A percentile compares a stretch with the other conserved stretches of the same genome.
These are phyloP conservation scores for Waltiozyma sp. DNA, from an alignment of 1,139 yeast genomes.

Conservation along the genomic window DNA sequence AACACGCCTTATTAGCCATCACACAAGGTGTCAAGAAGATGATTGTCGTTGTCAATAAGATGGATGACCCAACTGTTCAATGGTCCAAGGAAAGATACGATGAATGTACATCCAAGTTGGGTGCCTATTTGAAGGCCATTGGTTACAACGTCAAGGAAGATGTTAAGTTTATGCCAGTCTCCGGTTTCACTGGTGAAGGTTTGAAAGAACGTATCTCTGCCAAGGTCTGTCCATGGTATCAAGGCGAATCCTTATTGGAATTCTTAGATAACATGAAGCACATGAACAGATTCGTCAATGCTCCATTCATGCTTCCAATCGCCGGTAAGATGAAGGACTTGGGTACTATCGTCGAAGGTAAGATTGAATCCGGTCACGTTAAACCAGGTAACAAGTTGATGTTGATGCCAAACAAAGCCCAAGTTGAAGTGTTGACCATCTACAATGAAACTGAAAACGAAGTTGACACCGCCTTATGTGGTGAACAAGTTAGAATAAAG, in stretches of 20 bases:
- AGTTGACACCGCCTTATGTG: conserved; percentile 82
- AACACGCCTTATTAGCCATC: conserved; percentile 94
- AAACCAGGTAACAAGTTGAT: conserved; percentile 67
- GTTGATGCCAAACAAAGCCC: conserved; percentile 84
- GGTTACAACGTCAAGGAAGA: conserved; percentile 81
- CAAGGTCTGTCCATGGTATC: conserved; percentile 82
- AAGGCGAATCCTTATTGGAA: conserved; percentile 85
- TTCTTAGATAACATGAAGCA: conserved; percentile 76
- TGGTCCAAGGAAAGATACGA: conserved; percentile 97
- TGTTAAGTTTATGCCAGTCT: conserved; percentile 88
- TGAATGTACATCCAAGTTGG: conserved; percentile 83
- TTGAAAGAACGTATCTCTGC: conserved; percentile 72
- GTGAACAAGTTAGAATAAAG: conserved; percentile 93
- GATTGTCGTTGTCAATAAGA: conserved; percentile 90
- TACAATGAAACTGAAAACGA: conserved; percentile 95
- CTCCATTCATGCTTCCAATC: conserved; percentile 95
- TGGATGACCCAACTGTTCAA: conserved; percentile 94
- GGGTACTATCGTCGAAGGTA: conserved; percentile 97
- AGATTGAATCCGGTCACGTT: conserved; percentile 90
- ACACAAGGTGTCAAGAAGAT: conserved; percentile 95
- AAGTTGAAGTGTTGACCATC: conserved; percentile 76
- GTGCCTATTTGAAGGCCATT: conserved; percentile 71
- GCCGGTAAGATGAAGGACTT: conserved; percentile 91
- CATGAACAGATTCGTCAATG: conserved; percentile 76
- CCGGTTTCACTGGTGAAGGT: conserved; percentile 97